These are phyloP conservation scores for Tylopilus felleus DNA, from an alignment of 768 basidiomycete genomes.

Conservation along the genomic window DNA sequence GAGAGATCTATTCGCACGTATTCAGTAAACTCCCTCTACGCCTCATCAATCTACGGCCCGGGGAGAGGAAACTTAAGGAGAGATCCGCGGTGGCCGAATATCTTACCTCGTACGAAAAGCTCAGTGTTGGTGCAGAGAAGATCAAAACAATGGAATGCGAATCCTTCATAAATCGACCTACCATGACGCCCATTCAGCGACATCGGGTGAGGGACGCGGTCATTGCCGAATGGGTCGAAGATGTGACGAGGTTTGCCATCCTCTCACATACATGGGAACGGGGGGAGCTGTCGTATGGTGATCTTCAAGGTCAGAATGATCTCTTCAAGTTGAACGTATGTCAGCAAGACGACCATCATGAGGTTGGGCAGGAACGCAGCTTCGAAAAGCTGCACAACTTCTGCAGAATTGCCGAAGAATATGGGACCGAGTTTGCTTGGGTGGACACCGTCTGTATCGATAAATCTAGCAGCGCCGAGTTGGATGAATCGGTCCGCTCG, in stretches of 20 bases:
- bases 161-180: neutral
- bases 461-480: slow-evolving; percentile 16
- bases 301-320: neutral
- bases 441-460: slow-evolving; percentile 17
- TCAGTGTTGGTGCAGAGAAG: neutral
- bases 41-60: neutral
- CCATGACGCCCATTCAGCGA: neutral
- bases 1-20: neutral
- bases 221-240: neutral
- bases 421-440: slow-evolving; percentile 9
- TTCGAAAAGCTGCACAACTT: neutral
- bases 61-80: neutral
- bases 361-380: neutral
- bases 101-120: neutral
- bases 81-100: neutral
- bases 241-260: neutral
- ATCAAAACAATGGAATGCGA: neutral
- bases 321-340: neutral
- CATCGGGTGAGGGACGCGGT: neutral
- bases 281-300: neutral
- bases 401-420: neutral
- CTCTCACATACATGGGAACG: slow-evolving; percentile 1
- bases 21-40: slow-evolving; percentile 1
- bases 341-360: neutral
- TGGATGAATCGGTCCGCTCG: slow-evolving; percentile 19